Evolutionary conservation across 2,329 filamentous ascomycete species (phyloP).

Genomic region (Exophiala alcalophila): DNA sequence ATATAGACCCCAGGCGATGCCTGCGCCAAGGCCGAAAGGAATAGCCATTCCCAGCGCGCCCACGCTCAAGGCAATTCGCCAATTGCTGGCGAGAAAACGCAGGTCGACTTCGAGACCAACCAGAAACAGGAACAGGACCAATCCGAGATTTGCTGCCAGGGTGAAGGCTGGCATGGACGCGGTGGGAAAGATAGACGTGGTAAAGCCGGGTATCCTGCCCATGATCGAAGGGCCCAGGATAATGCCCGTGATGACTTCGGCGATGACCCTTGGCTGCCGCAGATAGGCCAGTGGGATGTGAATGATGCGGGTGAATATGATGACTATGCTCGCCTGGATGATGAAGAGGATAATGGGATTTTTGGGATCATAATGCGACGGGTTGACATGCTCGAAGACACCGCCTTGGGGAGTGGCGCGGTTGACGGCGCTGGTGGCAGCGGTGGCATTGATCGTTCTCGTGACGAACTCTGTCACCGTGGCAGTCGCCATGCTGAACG

Average conservation of each 20-base stretch:
- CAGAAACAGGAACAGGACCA: slow-evolving; percentile 82
- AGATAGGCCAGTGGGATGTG: slow-evolving; percentile 75
- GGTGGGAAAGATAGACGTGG: slow-evolving; percentile 69
- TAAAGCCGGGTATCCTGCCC: slow-evolving; percentile 79
- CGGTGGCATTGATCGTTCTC: slow-evolving; percentile 21
- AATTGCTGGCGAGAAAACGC: slow-evolving; percentile 72
- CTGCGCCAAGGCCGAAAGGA: slow-evolving; percentile 78
- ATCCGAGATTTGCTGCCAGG: slow-evolving; percentile 76
- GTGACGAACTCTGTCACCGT: slow-evolving; percentile 28
- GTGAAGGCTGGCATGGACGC: slow-evolving; percentile 71
- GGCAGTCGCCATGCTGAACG: slow-evolving; percentile 23
- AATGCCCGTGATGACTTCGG: slow-evolving; percentile 81
- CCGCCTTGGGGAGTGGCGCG: slow-evolving; percentile 59
- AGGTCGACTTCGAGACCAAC: slow-evolving; percentile 86
- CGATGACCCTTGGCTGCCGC: slow-evolving; percentile 77
- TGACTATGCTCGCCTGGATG: slow-evolving; percentile 70
- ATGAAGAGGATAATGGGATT: slow-evolving; percentile 75
- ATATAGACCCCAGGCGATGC: slow-evolving; percentile 77
- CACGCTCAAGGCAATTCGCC: slow-evolving; percentile 74
- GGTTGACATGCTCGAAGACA: slow-evolving; percentile 68
- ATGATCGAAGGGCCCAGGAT: slow-evolving; percentile 83
- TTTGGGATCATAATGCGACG: slow-evolving; percentile 64
- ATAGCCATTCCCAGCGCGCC: slow-evolving; percentile 75
- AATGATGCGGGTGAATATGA: slow-evolving; percentile 69
- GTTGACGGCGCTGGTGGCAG: slow-evolving; percentile 30